These are phyloP conservation scores for Onygena corvina DNA, from an alignment of 2,329 filamentous ascomycete genomes.

Conservation along the genomic window DNA sequence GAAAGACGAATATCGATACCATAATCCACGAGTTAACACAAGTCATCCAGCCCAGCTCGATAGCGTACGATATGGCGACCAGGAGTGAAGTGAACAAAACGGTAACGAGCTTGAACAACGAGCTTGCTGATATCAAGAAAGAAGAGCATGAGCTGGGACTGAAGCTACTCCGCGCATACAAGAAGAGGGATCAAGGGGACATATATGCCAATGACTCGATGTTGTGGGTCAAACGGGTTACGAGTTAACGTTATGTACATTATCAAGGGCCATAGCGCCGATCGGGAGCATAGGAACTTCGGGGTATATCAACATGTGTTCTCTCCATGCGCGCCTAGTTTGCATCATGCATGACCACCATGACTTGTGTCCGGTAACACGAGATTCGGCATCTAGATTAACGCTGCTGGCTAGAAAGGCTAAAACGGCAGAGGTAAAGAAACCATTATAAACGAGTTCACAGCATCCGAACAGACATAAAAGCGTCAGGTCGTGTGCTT, in stretches of 20 bases:
- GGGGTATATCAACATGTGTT: background rate
- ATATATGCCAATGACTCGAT: slow-evolving; percentile 41
- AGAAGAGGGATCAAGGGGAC: slow-evolving; percentile 55
- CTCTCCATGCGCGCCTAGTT: background rate
- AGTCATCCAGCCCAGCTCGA: slow-evolving; percentile 57
- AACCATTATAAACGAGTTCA: background rate
- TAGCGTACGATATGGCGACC: slow-evolving; percentile 54
- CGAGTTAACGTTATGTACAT: slow-evolving; percentile 37
- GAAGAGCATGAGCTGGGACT: slow-evolving; percentile 71
- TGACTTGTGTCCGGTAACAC: background rate
- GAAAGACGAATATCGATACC: slow-evolving; percentile 57
- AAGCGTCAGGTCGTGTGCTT: background rate
- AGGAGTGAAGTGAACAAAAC: slow-evolving; percentile 47
- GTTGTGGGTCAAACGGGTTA: slow-evolving; percentile 69
- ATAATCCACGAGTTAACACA: slow-evolving; percentile 67
- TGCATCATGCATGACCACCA: background rate
- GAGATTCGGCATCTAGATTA: background rate
- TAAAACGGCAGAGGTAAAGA: background rate
- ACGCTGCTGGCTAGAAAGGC: background rate
- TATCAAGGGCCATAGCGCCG: background rate
- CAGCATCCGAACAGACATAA: background rate
- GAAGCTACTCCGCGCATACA: slow-evolving; percentile 61
- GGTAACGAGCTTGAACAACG: slow-evolving; percentile 52
- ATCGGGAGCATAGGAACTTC: background rate
- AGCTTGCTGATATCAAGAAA: slow-evolving; percentile 60